Percentiles rank a stretch among this genome's conserved stretches.
These are phyloP conservation scores for Oryza punctata DNA, from an alignment of 176 grass and related monocot species.

Conservation along the genomic window DNA sequence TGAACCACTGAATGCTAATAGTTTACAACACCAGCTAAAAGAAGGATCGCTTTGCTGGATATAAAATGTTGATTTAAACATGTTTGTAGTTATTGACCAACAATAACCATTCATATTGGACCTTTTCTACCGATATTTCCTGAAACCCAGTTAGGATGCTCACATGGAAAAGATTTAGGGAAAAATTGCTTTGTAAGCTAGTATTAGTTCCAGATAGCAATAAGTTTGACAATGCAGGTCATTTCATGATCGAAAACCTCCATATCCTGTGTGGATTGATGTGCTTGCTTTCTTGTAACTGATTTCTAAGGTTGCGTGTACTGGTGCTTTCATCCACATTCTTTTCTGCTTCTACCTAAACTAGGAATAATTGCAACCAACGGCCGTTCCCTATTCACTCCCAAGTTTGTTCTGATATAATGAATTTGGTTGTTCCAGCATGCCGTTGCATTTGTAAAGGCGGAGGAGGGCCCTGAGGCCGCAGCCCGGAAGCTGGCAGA, in stretches of 20 bases:
- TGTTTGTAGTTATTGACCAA: background rate
- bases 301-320: background rate
- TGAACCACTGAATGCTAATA: background rate
- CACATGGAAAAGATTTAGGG: background rate
- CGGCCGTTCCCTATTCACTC: background rate
- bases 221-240: background rate
- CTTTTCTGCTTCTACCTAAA: conserved; percentile 15
- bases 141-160: background rate
- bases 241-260: background rate
- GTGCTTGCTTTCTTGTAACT: background rate
- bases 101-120: background rate
- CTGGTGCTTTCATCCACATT: background rate
- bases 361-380: background rate
- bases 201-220: background rate
- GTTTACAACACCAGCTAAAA: background rate
- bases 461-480: conserved; percentile 60
- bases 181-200: background rate
- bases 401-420: conserved; percentile 17
- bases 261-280: background rate
- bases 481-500: conserved; percentile 78
- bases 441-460: conserved; percentile 66
- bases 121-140: background rate
- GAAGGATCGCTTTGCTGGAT: background rate
- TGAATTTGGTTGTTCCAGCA: conserved; percentile 48
- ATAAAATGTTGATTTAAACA: background rate